Base-by-base conservation (phyloP, 257 asterid species). In the Asclepias syriaca region DNA sequence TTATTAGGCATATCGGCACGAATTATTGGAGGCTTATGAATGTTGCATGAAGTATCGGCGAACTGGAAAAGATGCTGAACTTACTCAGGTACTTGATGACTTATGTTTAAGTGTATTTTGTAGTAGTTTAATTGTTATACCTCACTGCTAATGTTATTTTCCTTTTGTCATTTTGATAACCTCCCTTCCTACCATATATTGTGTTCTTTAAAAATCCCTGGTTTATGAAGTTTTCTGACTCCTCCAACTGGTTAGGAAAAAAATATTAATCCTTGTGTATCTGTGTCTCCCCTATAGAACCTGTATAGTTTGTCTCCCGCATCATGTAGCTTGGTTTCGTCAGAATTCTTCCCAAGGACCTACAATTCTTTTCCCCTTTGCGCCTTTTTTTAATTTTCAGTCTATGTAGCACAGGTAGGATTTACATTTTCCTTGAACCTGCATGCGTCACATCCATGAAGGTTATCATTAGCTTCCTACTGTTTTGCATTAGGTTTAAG, bases 61-160 rank as follows among this genome's bases (percentile, higher is more conserved):
- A 74, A 90, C 91, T 32, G 97, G 98, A 72, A 92, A 84, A 80
- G 97, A 88, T 83, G 98, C 97, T 59, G 99, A 90, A 87, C 88
- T 95, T 72, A 95, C 92, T 65, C 99, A 95, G 99, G 99, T 94
- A 87, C 15, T 43, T 2, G 19, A 22, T 75, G 66, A 69, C 29
- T 54, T 57, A 22, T 55, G 22, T 46, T 51, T 65, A 45, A 16
- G 22, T 32, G 45, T 15, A 34, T 61, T 58, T 24, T 5, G 40
- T 24, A 32, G 66, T 18, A 32, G 61, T 14, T 60, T 32, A 60
- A 29, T 29, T 21, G 15, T 14, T 60, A 29, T 29, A 15, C 66
- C 22, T 34, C 22, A 11, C 46, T 37, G n/a, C 8, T 32, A 5
- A 15, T 11, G 2, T 61, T 13, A 12, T 61, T 61, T 32, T 11